A percentile compares a stretch with the other conserved stretches of the same genome.
Conservation (phyloP, 2,329 filamentous ascomycete species). For the Triangularia verruculosa region DNA sequence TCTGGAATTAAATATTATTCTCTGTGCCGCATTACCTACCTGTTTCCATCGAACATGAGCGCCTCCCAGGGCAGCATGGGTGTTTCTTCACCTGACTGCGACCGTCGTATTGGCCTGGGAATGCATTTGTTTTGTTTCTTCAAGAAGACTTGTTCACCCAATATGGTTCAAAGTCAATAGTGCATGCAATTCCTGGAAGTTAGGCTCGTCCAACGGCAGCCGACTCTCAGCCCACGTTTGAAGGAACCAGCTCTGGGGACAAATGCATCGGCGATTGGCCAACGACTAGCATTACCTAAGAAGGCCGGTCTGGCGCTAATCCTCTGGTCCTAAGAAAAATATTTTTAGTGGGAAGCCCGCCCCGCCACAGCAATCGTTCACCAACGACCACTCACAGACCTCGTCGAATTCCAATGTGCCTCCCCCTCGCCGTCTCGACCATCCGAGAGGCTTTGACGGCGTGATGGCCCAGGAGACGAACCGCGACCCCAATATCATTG, state of each 20-base stretch:
- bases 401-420: slow-evolving; percentile 10
- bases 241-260: neutral
- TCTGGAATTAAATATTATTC: neutral
- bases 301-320: slow-evolving; percentile 1
- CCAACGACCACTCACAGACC: neutral
- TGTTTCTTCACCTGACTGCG: neutral
- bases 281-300: neutral
- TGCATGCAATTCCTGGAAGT: neutral
- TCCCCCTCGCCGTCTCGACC: slow-evolving; percentile 13
- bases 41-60: too few relatives aligned
- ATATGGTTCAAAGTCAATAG: neutral
- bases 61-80: neutral
- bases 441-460: slow-evolving; percentile 6
- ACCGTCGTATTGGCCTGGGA: neutral
- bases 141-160: neutral
- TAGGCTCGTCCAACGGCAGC: neutral
- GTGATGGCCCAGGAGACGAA: neutral
- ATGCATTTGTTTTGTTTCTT: neutral
- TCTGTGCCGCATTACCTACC: neutral
- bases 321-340: slow-evolving; percentile 9
- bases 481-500: neutral
- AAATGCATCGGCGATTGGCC: neutral
- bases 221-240: neutral
- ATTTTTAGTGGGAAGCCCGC: slow-evolving; percentile 20
- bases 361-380: slow-evolving; percentile 11